Evolutionary conservation across 345 rosid genomes (phyloP), one percentile per base, ranked within the genome.

Genomic region (Dipteronia dyeriana): DNA sequence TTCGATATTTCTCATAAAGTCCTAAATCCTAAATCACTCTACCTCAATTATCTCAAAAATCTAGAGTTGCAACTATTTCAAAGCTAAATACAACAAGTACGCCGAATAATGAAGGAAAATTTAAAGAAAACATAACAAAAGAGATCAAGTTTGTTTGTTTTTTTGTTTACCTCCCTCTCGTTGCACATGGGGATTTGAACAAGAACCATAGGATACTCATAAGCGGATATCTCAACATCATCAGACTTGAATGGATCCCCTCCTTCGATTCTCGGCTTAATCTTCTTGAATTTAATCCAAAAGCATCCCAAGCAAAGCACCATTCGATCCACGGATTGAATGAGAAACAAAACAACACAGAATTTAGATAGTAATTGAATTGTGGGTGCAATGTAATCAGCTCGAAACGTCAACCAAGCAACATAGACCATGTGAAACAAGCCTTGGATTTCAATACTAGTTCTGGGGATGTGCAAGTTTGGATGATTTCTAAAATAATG

Each of bases 141-240:
- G 22, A 69, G 60, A 57, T 67, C 12, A 29, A 54, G 49, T 59
- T 71, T 17, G 19, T 34, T 34, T 34, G 54, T 75, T 0, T 59
- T 59, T 59, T 22, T 2, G 29, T 45, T 79, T 84, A 90, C 95
- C 94, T 91, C 94, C 75, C 84, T 91, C 73, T 92, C 97, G 59
- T 92, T 92, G 66, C 93, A 89, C 95, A 92, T 92, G 56, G 97
- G 97, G 29, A 92, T 90, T 85, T 92, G 97, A 81, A 92, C 95
- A 82, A 92, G 97, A 85, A 90, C 94, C 95, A 84, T 89, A 41
- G 97, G 97, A 70, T 88, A 91, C 78, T 73, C 83, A 76, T 45
- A 87, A 11, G 85, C 78, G 5, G 86, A 76, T 67, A 88, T 87
- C 73, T 91, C 93, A 66, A 82, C 86, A 83, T 87, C 93, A 78